Percentiles rank a stretch among this genome's conserved stretches.
These are phyloP conservation scores for sunflower (Helianthus annuus) DNA, from an alignment of 129 eudicot species.

Conservation along the genomic window DNA sequence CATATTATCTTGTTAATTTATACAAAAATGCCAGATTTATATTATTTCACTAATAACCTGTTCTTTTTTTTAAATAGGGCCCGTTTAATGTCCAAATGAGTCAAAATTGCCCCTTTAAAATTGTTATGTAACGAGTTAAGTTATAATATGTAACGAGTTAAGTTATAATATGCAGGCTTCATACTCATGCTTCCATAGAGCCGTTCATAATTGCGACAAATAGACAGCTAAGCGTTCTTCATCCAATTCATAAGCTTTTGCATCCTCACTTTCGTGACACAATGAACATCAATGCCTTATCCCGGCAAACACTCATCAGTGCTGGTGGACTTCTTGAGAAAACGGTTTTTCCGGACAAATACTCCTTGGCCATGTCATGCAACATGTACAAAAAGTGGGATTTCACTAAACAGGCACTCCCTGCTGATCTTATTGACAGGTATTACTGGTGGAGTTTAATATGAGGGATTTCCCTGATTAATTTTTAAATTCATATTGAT, in stretches of 20 bases:
- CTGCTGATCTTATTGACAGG: conserved; percentile 77
- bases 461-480: neutral
- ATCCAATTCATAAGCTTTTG: conserved; percentile 80
- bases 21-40: neutral
- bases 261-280: conserved; percentile 91
- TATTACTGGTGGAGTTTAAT: too few species aligned
- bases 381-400: conserved; percentile 61
- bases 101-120: neutral
- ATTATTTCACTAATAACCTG: neutral
- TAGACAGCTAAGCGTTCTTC: conserved; percentile 76
- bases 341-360: conserved; percentile 70
- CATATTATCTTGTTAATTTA: neutral
- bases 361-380: conserved; percentile 53
- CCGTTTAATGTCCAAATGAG: neutral
- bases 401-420: conserved; percentile 78
- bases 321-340: conserved; percentile 79
- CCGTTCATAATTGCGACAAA: conserved; percentile 85
- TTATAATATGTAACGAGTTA: conserved; percentile 18
- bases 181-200: conserved; percentile 79
- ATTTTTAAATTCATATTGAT: neutral
- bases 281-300: conserved; percentile 75
- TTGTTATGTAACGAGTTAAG: conserved; percentile 9
- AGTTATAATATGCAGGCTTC: conserved; percentile 47
- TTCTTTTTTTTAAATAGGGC: neutral
- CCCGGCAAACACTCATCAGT: conserved; percentile 68